Base-by-base conservation (phyloP, 2,329 filamentous ascomycete species). In the Pseudogymnoascus verrucosus region DNA sequence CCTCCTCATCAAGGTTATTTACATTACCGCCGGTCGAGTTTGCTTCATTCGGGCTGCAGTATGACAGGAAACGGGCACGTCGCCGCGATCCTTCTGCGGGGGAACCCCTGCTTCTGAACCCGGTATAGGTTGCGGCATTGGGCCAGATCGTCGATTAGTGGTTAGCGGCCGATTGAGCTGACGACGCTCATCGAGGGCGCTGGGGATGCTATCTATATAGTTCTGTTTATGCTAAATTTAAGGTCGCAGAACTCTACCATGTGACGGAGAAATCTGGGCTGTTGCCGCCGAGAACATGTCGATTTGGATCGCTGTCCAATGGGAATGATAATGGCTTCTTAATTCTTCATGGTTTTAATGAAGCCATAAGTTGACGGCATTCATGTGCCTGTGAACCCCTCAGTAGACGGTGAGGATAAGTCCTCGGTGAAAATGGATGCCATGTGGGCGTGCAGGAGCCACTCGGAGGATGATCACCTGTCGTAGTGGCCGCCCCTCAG, bases 121-220 rank as follows among this genome's bases (percentile, higher is more conserved):
- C 47, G 47, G 47, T 26, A 31, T 31, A 54, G 14, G 26, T 31
- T 31, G 47, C 47, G 47, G 47, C 47, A 54, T 54, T 54, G 47
- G 47, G 47, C 47, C 23, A 54, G 47, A 54, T 54, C 47, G 23
- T 54, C 14, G 8, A n/a, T 54, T 28, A 11, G 47, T 54, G 47
- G 47, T 54, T 54, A 54, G 47, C 47, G 47, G 47, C 47, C 47
- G 23, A 54, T 54, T 16, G 26, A 54, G 47, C 47, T 54, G 47
- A 54, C 47, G 47, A 54, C 47, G 47, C 47, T 54, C 47, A 16
- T 54, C 47, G 14, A 54, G 5, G 26, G 47, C 26, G 47, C 14
- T 31, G n/a, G 23, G 23, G 23, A 16, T 54, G n/a, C 47, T 8
- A 7, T 54, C 47, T 31, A 54, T 54, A 54, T 54, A 54, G n/a